These are phyloP conservation scores for Fraxinus baroniana DNA, from an alignment of 305 asterid species.

Conservation along the genomic window DNA sequence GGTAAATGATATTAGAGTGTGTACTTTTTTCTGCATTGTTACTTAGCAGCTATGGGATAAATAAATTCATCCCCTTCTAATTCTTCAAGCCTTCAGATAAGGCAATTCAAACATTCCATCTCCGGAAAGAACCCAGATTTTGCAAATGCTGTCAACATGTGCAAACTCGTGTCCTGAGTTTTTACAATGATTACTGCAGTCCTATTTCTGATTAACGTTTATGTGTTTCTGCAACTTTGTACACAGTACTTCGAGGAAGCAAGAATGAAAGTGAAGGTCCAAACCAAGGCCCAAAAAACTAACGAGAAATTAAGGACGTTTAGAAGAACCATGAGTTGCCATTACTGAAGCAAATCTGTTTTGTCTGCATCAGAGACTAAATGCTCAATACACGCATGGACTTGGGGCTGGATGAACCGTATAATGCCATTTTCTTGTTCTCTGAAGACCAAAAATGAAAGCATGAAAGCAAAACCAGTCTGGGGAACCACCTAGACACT, in stretches of 20 bases:
- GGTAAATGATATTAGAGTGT: slow-evolving; percentile 35
- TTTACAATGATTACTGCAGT: not conserved
- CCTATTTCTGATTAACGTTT: not conserved
- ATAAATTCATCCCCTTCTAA: not conserved
- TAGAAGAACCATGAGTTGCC: slow-evolving; percentile 55
- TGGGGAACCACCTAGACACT: not conserved
- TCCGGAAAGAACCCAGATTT: not conserved
- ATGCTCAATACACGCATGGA: not conserved
- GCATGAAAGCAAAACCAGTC: not conserved
- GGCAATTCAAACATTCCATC: not conserved
- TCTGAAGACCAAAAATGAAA: not conserved
- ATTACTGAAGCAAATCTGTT: slow-evolving; percentile 24
- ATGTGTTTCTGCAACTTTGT: slow-evolving; percentile 1
- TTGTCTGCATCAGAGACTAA: not conserved
- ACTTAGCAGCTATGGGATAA: not conserved
- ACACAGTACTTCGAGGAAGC: slow-evolving; percentile 50
- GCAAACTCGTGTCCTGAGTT: not conserved
- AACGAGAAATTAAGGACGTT: slow-evolving; percentile 34
- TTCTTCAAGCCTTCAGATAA: not conserved
- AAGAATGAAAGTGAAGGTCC: slow-evolving; percentile 36
- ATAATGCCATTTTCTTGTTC: slow-evolving; percentile 4
- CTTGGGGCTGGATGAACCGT: not conserved
- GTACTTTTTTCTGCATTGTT: not conserved
- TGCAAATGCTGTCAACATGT: not conserved
- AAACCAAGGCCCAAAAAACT: slow-evolving; percentile 41